Base-by-base conservation (phyloP, 768 basidiomycete species). In the Leccinum imitatum region DNA sequence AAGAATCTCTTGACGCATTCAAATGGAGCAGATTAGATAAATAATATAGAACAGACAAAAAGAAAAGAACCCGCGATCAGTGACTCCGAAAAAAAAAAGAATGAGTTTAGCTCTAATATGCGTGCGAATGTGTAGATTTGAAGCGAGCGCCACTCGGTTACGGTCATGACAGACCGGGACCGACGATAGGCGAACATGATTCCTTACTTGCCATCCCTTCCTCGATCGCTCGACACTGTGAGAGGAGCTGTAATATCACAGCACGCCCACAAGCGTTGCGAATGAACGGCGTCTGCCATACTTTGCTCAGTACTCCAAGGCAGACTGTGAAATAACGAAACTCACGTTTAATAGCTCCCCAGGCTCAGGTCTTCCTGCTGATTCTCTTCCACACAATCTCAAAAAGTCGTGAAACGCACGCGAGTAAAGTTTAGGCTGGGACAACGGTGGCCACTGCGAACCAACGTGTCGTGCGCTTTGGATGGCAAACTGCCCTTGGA, bases 391-490 rank as follows among this genome's bases (percentile, higher is more conserved):
- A 67, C 89, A 91, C 54, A 82, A 69, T 41, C 75, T 77, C 65
- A 93, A 72, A 72, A 93, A 91, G 23, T 90, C 87, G 67, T 89
- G 88, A 69, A 91, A 89, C 37, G 81, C 77, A 50, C 83, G 83
- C 53, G 89, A 87, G 67, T 82, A 89, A 10, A 83, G 71, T 52
- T 85, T 80, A 8, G 87, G 83, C 19, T 83, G 78, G 33, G 75
- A 71, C 37, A 92, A 69, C 19, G 84, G 75, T 6, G 90, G 90
- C 85, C 87, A 90, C 4, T 85, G 82, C 25, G 85, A 79, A 7
- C 78, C 80, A 11, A 90, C 68, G 27, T 75, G 70, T 10, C 66
- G 65, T 6, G 74, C 59, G 59, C 83, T 79, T 55, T 84, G 80
- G 0, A 82, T 76, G 57, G 59, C 57, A 23, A 71, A 72, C n/a